Evolutionary conservation across 2,329 filamentous ascomycete genomes (phyloP).

Genomic region (Penicillium sclerotiorum): DNA sequence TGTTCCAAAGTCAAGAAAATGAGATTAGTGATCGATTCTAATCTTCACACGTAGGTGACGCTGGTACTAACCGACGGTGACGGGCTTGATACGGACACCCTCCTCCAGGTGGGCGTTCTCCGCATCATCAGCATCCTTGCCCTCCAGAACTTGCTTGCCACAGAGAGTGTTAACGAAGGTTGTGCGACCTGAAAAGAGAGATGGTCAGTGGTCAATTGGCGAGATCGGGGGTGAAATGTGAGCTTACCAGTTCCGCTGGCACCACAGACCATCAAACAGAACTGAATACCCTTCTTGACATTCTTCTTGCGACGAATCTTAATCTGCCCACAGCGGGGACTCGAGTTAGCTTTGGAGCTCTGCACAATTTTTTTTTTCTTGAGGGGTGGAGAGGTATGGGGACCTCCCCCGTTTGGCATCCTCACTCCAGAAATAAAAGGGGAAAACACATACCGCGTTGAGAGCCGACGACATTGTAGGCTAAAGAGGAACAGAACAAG

Average conservation of each 20-base stretch:
- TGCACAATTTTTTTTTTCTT: conserved; percentile 18
- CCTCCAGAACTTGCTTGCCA: conserved; percentile 84
- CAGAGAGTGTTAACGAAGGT: conserved; percentile 99
- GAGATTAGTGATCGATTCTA: conserved; percentile 1
- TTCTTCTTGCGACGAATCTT: conserved; percentile 99
- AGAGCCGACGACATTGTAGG: conserved; percentile 57
- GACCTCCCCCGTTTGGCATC: conserved; percentile 1
- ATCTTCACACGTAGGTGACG: not conserved
- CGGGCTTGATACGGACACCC: conserved; percentile 96
- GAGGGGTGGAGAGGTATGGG: conserved; percentile 17
- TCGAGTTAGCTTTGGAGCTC: conserved; percentile 21
- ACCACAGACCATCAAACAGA: conserved; percentile 99
- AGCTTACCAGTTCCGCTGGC: conserved; percentile 89
- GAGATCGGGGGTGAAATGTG: conserved; percentile 3
- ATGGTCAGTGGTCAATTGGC: conserved; percentile 20
- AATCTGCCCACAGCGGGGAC: conserved; percentile 58
- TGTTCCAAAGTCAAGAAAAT: conserved; percentile 43
- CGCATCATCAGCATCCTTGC: conserved; percentile 93
- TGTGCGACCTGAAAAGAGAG: conserved; percentile 70
- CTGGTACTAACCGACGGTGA: conserved; percentile 82
- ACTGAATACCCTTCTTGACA: conserved; percentile 99
- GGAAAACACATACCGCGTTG: conserved; percentile 52
- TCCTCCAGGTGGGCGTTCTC: conserved; percentile 89
- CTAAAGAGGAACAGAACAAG: conserved; percentile 26
- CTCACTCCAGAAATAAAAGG: conserved; percentile 20